These are phyloP conservation scores for Fonsecaea erecta DNA, from an alignment of 2,329 filamentous ascomycete genomes.

Conservation along the genomic window DNA sequence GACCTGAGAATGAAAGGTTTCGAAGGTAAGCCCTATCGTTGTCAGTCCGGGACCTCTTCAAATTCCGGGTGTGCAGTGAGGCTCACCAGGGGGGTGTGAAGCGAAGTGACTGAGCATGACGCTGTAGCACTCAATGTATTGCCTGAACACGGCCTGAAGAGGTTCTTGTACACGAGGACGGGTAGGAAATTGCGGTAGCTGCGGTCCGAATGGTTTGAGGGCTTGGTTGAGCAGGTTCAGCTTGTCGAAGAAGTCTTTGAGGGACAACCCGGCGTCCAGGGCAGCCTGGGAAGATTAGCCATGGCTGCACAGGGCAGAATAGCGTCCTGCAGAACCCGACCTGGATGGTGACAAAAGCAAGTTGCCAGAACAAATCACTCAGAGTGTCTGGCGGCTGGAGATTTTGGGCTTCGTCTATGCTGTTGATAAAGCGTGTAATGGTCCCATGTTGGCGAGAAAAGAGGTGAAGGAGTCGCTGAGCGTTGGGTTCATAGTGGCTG, in stretches of 20 bases:
- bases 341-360: conserved; percentile 5
- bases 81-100: neutral
- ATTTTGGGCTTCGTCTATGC: conserved; percentile 1
- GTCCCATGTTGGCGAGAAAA: conserved; percentile 4
- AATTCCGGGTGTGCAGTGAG: neutral
- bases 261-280: neutral
- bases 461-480: neutral
- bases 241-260: neutral
- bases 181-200: conserved; percentile 9
- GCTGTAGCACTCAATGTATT: conserved; percentile 13
- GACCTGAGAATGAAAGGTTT: conserved; percentile 4
- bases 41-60: neutral
- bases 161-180: neutral
- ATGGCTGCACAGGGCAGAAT: neutral
- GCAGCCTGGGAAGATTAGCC: conserved; percentile 1
- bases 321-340: neutral
- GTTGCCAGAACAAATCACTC: conserved; percentile 11
- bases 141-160: neutral
- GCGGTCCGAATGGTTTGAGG: conserved; percentile 1
- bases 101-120: conserved; percentile 7
- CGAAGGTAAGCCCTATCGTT: neutral
- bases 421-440: neutral
- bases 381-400: conserved; percentile 2
- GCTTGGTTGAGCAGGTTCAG: neutral
- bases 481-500: neutral